phyloP scores from a whole-genome alignment of 2,329 filamentous ascomycete species.

The Myriangium duriaei region DNA sequence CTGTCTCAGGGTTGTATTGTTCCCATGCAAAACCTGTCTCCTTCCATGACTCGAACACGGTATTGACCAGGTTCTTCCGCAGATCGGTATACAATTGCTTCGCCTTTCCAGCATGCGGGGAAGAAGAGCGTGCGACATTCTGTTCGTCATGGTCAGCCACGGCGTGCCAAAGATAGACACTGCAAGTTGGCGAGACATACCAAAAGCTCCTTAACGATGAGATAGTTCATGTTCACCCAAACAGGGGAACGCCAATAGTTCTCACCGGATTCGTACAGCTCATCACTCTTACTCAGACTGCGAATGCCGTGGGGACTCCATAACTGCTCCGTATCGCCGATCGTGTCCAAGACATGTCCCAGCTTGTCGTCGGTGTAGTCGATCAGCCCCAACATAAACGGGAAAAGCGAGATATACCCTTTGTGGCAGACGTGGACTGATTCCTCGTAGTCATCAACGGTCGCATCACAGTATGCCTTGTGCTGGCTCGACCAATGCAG shows the following conservation, averaged over 20 bases:
- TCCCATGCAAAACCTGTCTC: constrained; percentile 97
- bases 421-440: constrained; percentile 84
- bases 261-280: constrained; percentile 78
- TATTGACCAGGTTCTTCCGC: constrained; percentile 74
- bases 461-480: constrained; percentile 85
- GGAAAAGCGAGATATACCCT: constrained; percentile 88
- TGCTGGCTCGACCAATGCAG: constrained; percentile 80
- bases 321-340: constrained; percentile 71
- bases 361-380: constrained; percentile 61
- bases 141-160: constrained; percentile 21
- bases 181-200: no score
- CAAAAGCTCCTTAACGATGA: constrained; percentile 64
- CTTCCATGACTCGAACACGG: constrained; percentile 77
- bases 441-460: constrained; percentile 91
- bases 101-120: constrained; percentile 58
- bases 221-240: constrained; percentile 95
- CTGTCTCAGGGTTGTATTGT: constrained; percentile 91
- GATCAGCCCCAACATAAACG: constrained; percentile 75
- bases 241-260: constrained; percentile 96
- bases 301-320: constrained; percentile 83
- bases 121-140: constrained; percentile 51
- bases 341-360: constrained; percentile 60
- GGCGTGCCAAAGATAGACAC: constrained; percentile 9
- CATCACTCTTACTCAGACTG: constrained; percentile 71
- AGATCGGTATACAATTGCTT: constrained; percentile 62